Evolutionary conservation across 805 yeast species (phyloP), one percentile per base, ranked within the genome.

Genomic region (Saccharomyces eubayanus): DNA sequence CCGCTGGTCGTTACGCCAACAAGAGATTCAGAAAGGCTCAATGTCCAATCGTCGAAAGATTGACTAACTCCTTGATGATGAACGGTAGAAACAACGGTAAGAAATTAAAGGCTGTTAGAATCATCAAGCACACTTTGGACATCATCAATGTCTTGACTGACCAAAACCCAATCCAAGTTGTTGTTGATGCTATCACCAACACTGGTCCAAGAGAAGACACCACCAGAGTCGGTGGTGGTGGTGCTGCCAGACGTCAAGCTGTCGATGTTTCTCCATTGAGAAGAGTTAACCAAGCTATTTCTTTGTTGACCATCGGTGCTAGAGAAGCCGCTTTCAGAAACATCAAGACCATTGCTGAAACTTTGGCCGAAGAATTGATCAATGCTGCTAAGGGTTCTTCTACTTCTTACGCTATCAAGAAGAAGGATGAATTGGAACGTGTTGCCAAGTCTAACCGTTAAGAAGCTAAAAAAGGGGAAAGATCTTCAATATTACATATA

Each of bases 61-160:
- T 94, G 78, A 92, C 98, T 80, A 92, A 94, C 92, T 87, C 99
- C 64, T 84, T 94, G 76, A 94, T 94, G 99, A 94, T 94, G 99
- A 91, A 94, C 87, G 99, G 99, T 84, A 92, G 98, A 85, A 94
- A 94, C 95, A 94, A 95, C 87, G 99, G 99, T 86, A 94, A 94
- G 87, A 94, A 94, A 84, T 89, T 95, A 79, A 91, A 92, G 88
- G 99, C 99, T 72, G 98, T 94, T 71, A 91, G 98, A 87, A 94
- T 94, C 77, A 90, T 94, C 78, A 89, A 95, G 85, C 99, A 94
- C 85, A 92, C 99, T 70, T 82, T 94, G 75, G 99, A 94, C 80
- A 94, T 94, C 84, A 85, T 94, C 79, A 76, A 85, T 84, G 91
- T 94, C 67, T 85, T 95, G 75, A 90, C 99, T 71, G 99, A 92